These are phyloP conservation scores for Suillus variegatus DNA, from an alignment of 768 basidiomycete genomes.

Conservation along the genomic window DNA sequence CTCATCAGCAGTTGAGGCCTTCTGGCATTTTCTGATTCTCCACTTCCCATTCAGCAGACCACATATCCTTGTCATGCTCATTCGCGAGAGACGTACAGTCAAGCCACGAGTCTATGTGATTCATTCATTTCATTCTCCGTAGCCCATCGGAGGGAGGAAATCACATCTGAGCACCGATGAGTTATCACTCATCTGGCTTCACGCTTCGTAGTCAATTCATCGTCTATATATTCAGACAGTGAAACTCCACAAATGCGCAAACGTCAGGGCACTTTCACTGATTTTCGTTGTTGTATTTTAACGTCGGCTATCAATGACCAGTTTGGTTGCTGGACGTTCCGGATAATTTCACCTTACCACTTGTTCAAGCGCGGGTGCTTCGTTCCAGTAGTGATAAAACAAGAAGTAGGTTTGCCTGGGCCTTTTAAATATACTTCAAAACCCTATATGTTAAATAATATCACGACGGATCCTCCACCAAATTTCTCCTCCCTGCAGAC, in stretches of 20 bases:
- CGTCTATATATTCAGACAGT: not conserved
- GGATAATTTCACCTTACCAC: not conserved
- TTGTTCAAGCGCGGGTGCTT: too few species aligned
- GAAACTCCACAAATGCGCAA: too few species aligned
- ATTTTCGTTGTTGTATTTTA: too few species aligned
- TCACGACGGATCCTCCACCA: too few species aligned
- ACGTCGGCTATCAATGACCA: not conserved
- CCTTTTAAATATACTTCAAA: too few species aligned
- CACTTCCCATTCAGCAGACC: too few species aligned
- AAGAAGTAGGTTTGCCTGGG: not conserved
- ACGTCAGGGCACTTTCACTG: not conserved
- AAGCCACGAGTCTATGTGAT: not conserved
- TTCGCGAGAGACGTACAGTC: not conserved
- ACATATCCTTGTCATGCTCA: too few species aligned
- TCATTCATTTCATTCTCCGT: not conserved
- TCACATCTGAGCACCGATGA: not conserved
- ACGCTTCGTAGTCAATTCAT: not conserved
- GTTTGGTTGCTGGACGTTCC: not conserved
- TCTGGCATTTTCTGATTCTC: too few species aligned
- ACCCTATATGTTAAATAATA: too few species aligned
- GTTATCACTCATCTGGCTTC: not conserved
- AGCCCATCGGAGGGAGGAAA: too few species aligned
- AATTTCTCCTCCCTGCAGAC: too few species aligned
- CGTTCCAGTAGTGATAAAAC: not conserved
- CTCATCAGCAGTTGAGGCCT: too few species aligned